Evolutionary conservation across 2,329 filamentous ascomycete species (phyloP).

Genomic region (Colletotrichum sojae): DNA sequence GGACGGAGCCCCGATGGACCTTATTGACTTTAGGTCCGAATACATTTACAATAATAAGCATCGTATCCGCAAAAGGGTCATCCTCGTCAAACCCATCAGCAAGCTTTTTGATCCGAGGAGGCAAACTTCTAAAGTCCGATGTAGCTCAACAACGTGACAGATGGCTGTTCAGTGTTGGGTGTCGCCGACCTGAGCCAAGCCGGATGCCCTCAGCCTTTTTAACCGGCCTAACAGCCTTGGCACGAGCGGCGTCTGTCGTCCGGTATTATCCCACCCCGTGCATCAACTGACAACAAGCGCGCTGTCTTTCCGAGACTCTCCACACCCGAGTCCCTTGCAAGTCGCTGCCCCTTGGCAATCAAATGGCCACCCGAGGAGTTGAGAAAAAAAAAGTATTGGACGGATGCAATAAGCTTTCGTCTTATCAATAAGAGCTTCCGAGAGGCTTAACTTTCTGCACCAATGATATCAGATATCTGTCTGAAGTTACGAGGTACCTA

Average conservation of each 20-base stretch:
- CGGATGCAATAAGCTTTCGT: too few species aligned
- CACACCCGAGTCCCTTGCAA: constrained; percentile 5
- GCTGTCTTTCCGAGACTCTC: constrained; percentile 30
- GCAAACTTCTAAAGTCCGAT: neutral
- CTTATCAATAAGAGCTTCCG: too few species aligned
- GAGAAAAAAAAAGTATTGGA: too few species aligned
- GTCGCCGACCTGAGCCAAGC: constrained; percentile 22
- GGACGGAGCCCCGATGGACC: constrained; percentile 23
- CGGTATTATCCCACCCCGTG: neutral
- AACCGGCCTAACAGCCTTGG: constrained; percentile 26
- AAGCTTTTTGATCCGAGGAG: neutral
- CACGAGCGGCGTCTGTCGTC: constrained; percentile 6
- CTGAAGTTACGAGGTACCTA: too few species aligned
- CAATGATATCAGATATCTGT: too few species aligned
- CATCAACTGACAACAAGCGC: neutral
- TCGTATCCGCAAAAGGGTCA: constrained; percentile 16
- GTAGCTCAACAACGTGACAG: too few species aligned
- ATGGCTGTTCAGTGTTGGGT: neutral
- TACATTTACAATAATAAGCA: neutral
- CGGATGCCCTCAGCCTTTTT: constrained; percentile 23
- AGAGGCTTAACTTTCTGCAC: too few species aligned
- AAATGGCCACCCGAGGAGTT: neutral
- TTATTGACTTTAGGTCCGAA: constrained; percentile 17
- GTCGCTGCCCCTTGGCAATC: constrained; percentile 24
- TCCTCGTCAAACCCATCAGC: constrained; percentile 1